Conservation (phyloP, 1,139 yeast species). For the Nakaseomyces glabratus region DNA sequence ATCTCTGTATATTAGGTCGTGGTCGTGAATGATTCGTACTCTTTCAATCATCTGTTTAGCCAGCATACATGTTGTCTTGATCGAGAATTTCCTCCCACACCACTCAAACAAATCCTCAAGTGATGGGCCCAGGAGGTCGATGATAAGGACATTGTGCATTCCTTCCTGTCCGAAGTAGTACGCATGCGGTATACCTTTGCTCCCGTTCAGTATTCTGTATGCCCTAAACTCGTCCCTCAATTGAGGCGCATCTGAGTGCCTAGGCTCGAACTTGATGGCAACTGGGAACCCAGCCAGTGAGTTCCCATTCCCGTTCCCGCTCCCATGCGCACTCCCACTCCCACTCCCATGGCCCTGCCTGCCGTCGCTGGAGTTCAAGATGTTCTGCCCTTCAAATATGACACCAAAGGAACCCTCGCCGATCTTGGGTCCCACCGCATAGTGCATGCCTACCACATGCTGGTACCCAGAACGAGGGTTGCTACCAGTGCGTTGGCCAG, state of each 20-base stretch:
- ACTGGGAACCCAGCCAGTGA: conserved; percentile 45
- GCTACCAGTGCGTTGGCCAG: too few relatives aligned
- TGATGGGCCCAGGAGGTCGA: conserved; percentile 90
- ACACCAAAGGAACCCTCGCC: conserved; percentile 99
- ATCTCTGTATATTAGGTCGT: conserved; percentile 85
- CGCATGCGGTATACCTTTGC: conserved; percentile 84
- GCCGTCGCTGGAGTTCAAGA: conserved; percentile 42
- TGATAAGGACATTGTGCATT: conserved; percentile 82
- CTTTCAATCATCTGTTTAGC: conserved; percentile 88
- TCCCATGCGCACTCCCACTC: conserved; percentile 7
- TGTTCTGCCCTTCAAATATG: conserved; percentile 87
- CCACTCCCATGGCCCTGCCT: conserved; percentile 8
- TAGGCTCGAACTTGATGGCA: conserved; percentile 71
- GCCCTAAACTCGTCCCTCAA: conserved; percentile 91
- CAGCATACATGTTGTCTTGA: conserved; percentile 82
- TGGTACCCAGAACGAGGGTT: too few relatives aligned
- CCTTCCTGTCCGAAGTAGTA: conserved; percentile 98
- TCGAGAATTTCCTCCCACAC: conserved; percentile 87
- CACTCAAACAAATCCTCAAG: conserved; percentile 94
- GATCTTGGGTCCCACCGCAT: conserved; percentile 90
- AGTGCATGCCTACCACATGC: conserved; percentile 64
- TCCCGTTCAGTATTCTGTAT: conserved; percentile 74
- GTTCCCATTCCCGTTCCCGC: conserved; percentile 6
- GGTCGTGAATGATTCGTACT: conserved; percentile 81
- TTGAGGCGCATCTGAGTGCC: conserved; percentile 97